phyloP scores from a whole-genome alignment of 371 early-diverging fungal genomes.

The Rhizopus sp. region DNA sequence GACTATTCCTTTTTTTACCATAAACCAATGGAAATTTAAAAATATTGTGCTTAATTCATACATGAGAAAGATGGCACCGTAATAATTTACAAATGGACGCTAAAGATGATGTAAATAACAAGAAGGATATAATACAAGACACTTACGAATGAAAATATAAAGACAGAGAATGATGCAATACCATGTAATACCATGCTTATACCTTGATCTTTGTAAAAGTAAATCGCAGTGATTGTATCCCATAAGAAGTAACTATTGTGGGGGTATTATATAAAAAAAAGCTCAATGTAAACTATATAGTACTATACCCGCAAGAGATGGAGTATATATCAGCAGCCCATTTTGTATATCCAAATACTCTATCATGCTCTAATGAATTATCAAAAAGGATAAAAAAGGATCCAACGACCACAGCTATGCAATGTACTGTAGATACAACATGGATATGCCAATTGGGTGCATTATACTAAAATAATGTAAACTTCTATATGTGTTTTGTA shows the following conservation, averaged over 20 bases:
- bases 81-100: slow-evolving; percentile 86
- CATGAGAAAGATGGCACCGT: slow-evolving; percentile 85
- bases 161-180: slow-evolving; percentile 76
- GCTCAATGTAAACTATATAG: neutral
- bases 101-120: slow-evolving; percentile 18
- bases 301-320: slow-evolving; percentile 77
- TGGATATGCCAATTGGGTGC: slow-evolving; percentile 77
- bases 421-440: slow-evolving; percentile 66
- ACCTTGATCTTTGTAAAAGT: slow-evolving; percentile 70
- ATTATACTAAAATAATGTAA: slow-evolving; percentile 33
- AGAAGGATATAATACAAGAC: neutral
- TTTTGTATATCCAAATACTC: slow-evolving; percentile 75
- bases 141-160: slow-evolving; percentile 73
- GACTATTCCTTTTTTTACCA: slow-evolving; percentile 40
- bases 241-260: slow-evolving; percentile 84
- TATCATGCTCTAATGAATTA: slow-evolving; percentile 61
- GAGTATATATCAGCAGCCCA: slow-evolving; percentile 79
- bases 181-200: slow-evolving; percentile 87
- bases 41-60: slow-evolving; percentile 92
- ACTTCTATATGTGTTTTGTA: neutral
- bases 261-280: slow-evolving; percentile 9
- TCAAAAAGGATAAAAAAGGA: slow-evolving; percentile 64
- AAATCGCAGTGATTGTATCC: slow-evolving; percentile 79
- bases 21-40: slow-evolving; percentile 92
- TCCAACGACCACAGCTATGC: slow-evolving; percentile 53